Percentiles rank a stretch among this genome's conserved stretches.
phyloP scores from a whole-genome alignment of 1,284 basidiomycete species.

The Fomitopsis pinicola region DNA sequence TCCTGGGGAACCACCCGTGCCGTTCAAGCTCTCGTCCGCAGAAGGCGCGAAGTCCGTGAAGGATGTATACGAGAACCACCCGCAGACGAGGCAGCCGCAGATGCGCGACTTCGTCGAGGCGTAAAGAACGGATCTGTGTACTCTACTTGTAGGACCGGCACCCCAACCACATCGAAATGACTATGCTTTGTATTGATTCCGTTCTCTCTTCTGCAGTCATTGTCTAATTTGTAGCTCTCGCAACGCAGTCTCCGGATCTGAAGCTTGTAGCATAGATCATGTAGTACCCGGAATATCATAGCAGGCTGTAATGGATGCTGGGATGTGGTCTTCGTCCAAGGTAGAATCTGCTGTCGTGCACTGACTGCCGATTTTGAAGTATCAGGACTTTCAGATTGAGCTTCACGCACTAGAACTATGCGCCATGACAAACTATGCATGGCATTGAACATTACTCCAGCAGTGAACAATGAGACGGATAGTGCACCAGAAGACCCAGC shows the following conservation, averaged over 20 bases:
- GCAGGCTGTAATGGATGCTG: not conserved
- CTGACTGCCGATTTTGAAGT: no score
- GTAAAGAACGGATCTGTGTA: not conserved
- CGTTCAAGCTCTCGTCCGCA: not conserved
- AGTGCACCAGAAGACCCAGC: not conserved
- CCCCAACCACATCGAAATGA: no score
- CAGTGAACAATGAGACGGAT: not conserved
- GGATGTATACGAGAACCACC: constrained; percentile 14
- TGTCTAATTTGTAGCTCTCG: not conserved
- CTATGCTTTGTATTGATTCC: no score
- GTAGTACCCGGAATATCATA: not conserved
- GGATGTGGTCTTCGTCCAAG: no score
- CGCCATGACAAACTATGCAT: not conserved
- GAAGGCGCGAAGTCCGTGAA: constrained; percentile 3
- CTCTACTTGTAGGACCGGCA: no score
- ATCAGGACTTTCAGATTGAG: no score
- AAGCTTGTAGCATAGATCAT: not conserved
- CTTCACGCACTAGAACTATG: no score
- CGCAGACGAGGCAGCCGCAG: constrained; percentile 16
- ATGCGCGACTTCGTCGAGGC: constrained; percentile 14
- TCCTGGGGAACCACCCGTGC: not conserved
- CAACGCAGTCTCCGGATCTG: not conserved
- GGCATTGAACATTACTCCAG: not conserved
- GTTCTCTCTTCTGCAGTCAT: not conserved
- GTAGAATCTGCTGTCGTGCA: not conserved